Evolutionary conservation across 2,329 filamentous ascomycete genomes (phyloP).

Genomic region (Penicillium brevicompactum): DNA sequence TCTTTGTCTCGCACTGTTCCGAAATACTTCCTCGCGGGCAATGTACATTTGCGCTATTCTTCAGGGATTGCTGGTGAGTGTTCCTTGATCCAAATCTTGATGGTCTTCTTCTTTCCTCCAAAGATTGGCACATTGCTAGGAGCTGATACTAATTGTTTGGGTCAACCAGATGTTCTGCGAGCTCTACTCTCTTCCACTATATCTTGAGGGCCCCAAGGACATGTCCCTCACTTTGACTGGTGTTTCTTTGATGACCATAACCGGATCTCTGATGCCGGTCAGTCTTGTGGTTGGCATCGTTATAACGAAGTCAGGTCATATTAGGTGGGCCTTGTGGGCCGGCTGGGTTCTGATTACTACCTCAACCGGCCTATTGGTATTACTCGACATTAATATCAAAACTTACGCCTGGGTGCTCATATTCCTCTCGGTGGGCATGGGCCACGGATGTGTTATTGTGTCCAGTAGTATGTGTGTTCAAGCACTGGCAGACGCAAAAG

Average conservation of each 20-base stretch:
- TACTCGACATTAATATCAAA: not conserved
- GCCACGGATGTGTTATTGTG: not conserved
- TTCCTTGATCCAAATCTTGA: not conserved
- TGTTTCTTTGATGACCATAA: not conserved
- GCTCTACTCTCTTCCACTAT: slow-evolving; percentile 10
- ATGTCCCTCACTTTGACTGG: not conserved
- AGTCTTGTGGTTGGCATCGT: not conserved
- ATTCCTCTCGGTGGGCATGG: not conserved
- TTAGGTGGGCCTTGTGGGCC: not conserved
- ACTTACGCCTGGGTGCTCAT: not conserved
- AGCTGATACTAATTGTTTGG: not conserved
- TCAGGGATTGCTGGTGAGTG: not conserved
- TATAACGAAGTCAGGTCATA: not conserved
- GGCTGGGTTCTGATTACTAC: not conserved
- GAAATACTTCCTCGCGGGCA: slow-evolving; percentile 1
- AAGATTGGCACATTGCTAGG: too few relatives aligned
- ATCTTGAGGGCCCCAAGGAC: not conserved
- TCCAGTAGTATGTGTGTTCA: not conserved
- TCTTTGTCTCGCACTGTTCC: slow-evolving; percentile 1
- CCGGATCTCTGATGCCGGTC: not conserved
- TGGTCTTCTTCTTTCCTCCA: not conserved
- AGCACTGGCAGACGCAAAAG: not conserved
- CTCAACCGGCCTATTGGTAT: not conserved
- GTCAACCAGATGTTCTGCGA: slow-evolving; percentile 7
- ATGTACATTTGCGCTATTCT: slow-evolving; percentile 3